Base-by-base conservation (phyloP, 768 basidiomycete genomes). In the Termitomyces eurrhizus region DNA sequence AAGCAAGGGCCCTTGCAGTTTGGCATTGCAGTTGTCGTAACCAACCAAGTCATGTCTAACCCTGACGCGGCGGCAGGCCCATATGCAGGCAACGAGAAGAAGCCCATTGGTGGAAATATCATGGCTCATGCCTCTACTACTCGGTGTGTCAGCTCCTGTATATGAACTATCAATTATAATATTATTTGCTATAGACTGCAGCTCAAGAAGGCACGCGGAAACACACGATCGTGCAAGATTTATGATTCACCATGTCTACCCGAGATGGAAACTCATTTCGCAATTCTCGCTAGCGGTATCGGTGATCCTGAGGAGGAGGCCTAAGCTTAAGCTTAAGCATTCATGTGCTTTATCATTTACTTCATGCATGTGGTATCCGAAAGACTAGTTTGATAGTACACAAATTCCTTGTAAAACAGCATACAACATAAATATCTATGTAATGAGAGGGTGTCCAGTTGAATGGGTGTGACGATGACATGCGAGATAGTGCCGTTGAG, bases 31-130 rank as follows among this genome's bases (percentile, higher is more conserved):
- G 96, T 98, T 26, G 95, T 99, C 12, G 88, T 98, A 45, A 92
- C 93, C 4, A 99, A 99, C 72, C 97, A 99, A 73, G 97, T 99
- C 66, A 97, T 99, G 85, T 98, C 97, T n/a, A 95, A 88, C 59
- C 96, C 97, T 2, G 97, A 99, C 71, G 94, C 93, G 33, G 85
- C 90, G 3, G 93, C 93, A 52, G 90, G 91, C 13, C 92, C 93
- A 21, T 93, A 92, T 63, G 88, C 88, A 44, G 84, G 85, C 4
- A 93, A 97, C 68, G 91, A 94, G 75, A 96, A 97, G 82, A 99
- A 99, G 75, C 97, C 97, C 16, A 96, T 99, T 57, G 97, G 97
- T 50, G 96, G 96, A 26, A 99, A 99, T 73, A 99, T 99, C 68
- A 90, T 99, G 84, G 97, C 97, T 1, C 97, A 99, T 77, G 97